phyloP scores from a whole-genome alignment of 2,329 filamentous ascomycete species.

The Fragosphaeria purpurea region DNA sequence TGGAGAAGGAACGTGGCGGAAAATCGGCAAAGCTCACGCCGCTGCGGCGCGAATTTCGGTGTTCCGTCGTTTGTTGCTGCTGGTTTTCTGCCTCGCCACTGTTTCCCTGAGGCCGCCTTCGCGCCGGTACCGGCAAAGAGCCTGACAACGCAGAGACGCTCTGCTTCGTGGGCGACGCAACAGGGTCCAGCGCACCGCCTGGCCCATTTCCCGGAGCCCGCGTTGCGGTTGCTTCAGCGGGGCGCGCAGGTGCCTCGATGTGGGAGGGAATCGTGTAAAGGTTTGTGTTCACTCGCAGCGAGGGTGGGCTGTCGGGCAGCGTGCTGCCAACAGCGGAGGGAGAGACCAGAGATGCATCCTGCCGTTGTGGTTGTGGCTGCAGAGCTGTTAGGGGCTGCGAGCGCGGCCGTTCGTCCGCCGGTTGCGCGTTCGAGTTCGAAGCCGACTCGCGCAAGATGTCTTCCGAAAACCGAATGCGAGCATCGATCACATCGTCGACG shows the following conservation, averaged over 20 bases:
- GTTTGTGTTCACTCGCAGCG: conserved; percentile 12
- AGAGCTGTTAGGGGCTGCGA: background rate
- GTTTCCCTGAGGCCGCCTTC: background rate
- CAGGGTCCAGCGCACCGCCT: background rate
- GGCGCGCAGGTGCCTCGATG: conserved; percentile 8
- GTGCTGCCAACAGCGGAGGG: background rate
- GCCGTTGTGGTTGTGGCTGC: background rate
- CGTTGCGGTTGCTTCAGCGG: background rate
- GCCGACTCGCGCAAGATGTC: conserved; percentile 13
- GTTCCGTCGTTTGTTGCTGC: background rate
- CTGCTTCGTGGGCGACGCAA: background rate
- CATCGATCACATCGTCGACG: conserved; percentile 4
- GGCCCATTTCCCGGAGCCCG: background rate
- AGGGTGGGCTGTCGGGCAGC: background rate
- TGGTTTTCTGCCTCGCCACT: background rate
- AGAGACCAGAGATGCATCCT: background rate
- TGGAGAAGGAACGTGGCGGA: conserved; percentile 9
- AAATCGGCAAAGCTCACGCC: conserved; percentile 14
- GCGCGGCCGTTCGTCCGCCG: background rate
- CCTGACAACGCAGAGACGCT: background rate
- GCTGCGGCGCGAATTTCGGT: conserved; percentile 8
- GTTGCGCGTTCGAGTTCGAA: background rate
- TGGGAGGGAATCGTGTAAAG: conserved; percentile 24
- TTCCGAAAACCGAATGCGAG: conserved; percentile 18
- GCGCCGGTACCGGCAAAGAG: background rate